These are phyloP conservation scores for Discostella stelligera DNA, from an alignment of 352 stramenopile genomes.

Conservation along the genomic window DNA sequence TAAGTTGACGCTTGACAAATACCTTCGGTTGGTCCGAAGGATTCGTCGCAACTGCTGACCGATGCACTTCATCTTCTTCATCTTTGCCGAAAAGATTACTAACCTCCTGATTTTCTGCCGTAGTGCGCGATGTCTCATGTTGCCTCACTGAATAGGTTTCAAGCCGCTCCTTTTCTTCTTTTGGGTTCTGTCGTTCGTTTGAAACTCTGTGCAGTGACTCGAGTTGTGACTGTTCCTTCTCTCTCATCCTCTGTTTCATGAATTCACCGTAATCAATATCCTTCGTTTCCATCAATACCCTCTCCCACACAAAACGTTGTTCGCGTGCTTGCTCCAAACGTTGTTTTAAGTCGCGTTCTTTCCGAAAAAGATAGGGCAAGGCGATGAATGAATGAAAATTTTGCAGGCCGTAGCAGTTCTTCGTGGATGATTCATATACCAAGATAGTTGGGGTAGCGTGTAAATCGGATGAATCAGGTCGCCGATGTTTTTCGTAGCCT, in stretches of 20 bases:
- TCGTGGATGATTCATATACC: constrained; percentile 55
- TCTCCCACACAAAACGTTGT: constrained; percentile 24
- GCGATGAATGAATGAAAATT: constrained; percentile 52
- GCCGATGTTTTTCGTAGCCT: constrained; percentile 5
- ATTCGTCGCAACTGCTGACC: background rate
- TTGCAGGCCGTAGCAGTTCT: constrained; percentile 45
- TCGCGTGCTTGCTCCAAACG: constrained; percentile 25
- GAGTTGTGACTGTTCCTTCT: constrained; percentile 4
- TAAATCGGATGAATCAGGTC: background rate
- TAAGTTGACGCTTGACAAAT: constrained; percentile 16
- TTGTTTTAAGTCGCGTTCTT: constrained; percentile 38
- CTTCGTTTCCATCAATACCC: constrained; percentile 24
- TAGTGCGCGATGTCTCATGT: constrained; percentile 12
- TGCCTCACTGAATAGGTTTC: constrained; percentile 18
- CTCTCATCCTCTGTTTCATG: constrained; percentile 8
- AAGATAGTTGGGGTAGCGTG: constrained; percentile 28
- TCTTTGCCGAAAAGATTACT: background rate
- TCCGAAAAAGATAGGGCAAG: constrained; percentile 45
- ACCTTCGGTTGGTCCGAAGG: constrained; percentile 6
- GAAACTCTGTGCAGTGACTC: background rate
- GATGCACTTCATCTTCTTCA: background rate
- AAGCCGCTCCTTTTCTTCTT: constrained; percentile 39
- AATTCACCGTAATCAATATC: constrained; percentile 33
- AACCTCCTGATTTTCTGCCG: constrained; percentile 8
- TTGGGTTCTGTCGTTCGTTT: constrained; percentile 24